Base-by-base conservation (phyloP, 2,329 filamentous ascomycete genomes). In the Pseudogymnoascus verrucosus region DNA sequence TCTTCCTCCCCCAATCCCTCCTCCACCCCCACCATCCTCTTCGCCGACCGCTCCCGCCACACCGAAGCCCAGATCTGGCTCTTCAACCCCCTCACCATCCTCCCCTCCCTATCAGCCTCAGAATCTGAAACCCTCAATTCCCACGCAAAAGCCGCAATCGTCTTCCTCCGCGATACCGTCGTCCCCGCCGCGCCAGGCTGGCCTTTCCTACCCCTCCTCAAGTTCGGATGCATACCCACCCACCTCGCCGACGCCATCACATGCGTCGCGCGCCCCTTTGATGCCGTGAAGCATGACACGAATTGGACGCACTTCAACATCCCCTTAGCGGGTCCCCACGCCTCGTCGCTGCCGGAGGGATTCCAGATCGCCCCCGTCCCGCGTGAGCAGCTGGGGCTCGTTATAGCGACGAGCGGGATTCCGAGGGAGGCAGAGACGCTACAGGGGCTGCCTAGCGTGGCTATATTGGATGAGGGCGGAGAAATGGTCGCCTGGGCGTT, bases 61-160 rank as follows among this genome's bases (percentile, higher is more conserved):
- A 39, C 54, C 1, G 71, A 73, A 64, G 69, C 70, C 19, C 71
- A 73, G 59, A 72, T 72, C 5, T 72, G 70, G 70, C 37, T 70
- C 10, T 72, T 69, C 66, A 72, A 72, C 40, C 64, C 71, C 8
- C 62, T 73, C 1, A 67, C 67, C 51, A 60, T 57, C 1, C 21
- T 36, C 1, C 31, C 59, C 16, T 47, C 60, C 14, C 21, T 61
- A 11, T 63, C 65, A 2, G n/a, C 51, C 3, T 8, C 40, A 1
- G 39, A 67, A 12, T 21, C 65, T 54, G 4, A 16, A 0, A 5
- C 61, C 2, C 63, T 72, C 3, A 40, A n/a, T 0, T 16, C 12
- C 4, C 69, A 73, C 11, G 14, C 69, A 1, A 34, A 61, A 36
- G 26, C 60, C 6, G 12, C 61, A 5, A 64, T 72, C 5, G 10